Evolutionary conservation across 139 green algal species (phyloP).

Genomic region (Marvania coccoides): DNA sequence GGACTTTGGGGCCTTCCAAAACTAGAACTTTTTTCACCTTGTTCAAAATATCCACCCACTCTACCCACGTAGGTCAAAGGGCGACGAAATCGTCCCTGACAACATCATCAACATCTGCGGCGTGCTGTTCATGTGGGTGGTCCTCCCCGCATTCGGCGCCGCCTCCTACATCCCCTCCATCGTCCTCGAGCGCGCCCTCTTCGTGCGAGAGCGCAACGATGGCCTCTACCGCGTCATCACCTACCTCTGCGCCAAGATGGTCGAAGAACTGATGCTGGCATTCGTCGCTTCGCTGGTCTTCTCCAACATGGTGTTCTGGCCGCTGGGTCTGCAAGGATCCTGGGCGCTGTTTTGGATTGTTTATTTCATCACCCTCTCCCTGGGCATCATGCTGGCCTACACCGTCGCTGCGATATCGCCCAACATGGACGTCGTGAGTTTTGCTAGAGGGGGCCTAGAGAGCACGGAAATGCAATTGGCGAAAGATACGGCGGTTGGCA

Average conservation of each 20-base stretch:
- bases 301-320: constrained; percentile 41
- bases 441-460: too few species aligned
- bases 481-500: too few species aligned
- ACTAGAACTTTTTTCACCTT: too few species aligned
- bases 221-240: constrained; percentile 46
- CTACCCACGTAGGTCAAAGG: too few species aligned
- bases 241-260: constrained; percentile 66
- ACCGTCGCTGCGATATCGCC: constrained; percentile 57
- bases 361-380: constrained; percentile 42
- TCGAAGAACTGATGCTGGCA: constrained; percentile 48
- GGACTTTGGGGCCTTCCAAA: too few species aligned
- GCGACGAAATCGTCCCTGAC: background rate
- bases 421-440: constrained; percentile 68
- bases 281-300: constrained; percentile 16
- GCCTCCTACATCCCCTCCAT: constrained; percentile 17
- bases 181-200: constrained; percentile 21
- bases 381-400: constrained; percentile 54
- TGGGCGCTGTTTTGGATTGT: constrained; percentile 56
- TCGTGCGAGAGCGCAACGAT: constrained; percentile 14
- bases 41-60: too few species aligned
- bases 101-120: constrained; percentile 59
- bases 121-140: constrained; percentile 71
- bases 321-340: constrained; percentile 40
- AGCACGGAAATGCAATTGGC: too few species aligned
- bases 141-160: constrained; percentile 54